These are phyloP conservation scores for Rhizopus delemar DNA, from an alignment of 371 early-diverging fungal genomes.

Conservation along the genomic window DNA sequence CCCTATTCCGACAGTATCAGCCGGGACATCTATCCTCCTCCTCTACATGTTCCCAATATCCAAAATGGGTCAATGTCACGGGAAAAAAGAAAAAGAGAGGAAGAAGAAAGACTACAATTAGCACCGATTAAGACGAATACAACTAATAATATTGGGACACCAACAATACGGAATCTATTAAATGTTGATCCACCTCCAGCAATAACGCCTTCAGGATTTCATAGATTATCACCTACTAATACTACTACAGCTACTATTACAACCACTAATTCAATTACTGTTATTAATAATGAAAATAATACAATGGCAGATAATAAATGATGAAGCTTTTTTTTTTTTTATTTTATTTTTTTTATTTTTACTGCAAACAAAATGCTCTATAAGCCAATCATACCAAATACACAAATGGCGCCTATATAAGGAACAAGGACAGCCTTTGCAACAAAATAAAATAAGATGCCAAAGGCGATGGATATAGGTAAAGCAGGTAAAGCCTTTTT, in stretches of 20 bases:
- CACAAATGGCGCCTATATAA: constrained; percentile 51
- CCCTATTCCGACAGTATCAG: constrained; percentile 3
- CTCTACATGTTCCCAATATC: constrained; percentile 19
- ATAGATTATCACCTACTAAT: constrained; percentile 5
- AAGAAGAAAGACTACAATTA: constrained; percentile 13
- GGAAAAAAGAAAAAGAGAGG: constrained; percentile 22
- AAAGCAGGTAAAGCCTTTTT: constrained; percentile 85
- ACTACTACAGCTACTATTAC: constrained; percentile 1
- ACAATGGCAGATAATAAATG: too few species aligned
- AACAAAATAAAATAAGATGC: constrained; percentile 80
- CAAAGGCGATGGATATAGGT: constrained; percentile 87
- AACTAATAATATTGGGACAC: constrained; percentile 6
- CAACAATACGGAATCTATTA: constrained; percentile 15
- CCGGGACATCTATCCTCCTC: constrained; percentile 22
- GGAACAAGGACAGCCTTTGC: constrained; percentile 65
- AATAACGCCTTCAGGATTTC: constrained; percentile 4
- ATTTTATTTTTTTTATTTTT: constrained; percentile 14
- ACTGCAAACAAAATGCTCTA: constrained; percentile 4
- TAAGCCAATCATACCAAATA: constrained; percentile 52
- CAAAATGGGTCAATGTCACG: constrained; percentile 17
- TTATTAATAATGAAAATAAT: too few species aligned
- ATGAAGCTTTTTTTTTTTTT: too few species aligned
- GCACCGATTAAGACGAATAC: constrained; percentile 16
- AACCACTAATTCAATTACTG: background rate
- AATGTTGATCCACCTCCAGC: constrained; percentile 6